Conservation (phyloP, 768 basidiomycete species). For the Pulveroboletus sp. region DNA sequence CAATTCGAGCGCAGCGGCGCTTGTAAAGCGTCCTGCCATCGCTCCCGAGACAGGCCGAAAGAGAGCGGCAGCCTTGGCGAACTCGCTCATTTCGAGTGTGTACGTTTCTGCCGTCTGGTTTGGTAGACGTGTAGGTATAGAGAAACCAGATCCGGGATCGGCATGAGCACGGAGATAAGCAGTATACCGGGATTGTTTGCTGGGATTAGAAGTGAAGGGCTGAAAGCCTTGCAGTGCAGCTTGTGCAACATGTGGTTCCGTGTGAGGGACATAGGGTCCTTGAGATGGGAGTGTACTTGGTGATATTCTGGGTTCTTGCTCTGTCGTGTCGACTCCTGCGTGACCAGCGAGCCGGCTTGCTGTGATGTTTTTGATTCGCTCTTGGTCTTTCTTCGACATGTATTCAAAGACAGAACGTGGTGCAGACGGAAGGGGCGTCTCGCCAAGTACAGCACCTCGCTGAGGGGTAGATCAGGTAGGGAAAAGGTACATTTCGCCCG, state of each 20-base stretch:
- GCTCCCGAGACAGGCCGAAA: constrained; percentile 91
- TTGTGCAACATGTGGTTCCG: constrained; percentile 76
- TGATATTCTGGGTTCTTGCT: constrained; percentile 20
- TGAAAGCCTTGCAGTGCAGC: constrained; percentile 87
- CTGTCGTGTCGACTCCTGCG: constrained; percentile 25
- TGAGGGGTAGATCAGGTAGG: constrained; percentile 29
- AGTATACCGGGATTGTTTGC: constrained; percentile 81
- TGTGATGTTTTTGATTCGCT: constrained; percentile 67
- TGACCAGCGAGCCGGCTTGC: constrained; percentile 25
- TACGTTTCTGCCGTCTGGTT: constrained; percentile 64
- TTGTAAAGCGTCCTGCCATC: constrained; percentile 93
- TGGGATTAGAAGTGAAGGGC: constrained; percentile 72
- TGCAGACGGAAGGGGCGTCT: constrained; percentile 62
- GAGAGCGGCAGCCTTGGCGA: constrained; percentile 78
- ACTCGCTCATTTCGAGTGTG: constrained; percentile 80
- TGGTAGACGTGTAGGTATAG: constrained; percentile 49
- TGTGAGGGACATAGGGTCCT: constrained; percentile 46
- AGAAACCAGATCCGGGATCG: constrained; percentile 35
- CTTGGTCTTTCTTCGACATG: constrained; percentile 87
- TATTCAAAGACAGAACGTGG: constrained; percentile 91
- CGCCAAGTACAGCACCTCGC: constrained; percentile 83
- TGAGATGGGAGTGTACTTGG: constrained; percentile 18
- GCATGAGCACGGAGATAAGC: constrained; percentile 77
- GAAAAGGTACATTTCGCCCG: background rate
- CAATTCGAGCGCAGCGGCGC: constrained; percentile 64